Evolutionary conservation across 2,329 filamentous ascomycete species (phyloP), one percentile per base, ranked within the genome.

Genomic region (Fusarium continuum): DNA sequence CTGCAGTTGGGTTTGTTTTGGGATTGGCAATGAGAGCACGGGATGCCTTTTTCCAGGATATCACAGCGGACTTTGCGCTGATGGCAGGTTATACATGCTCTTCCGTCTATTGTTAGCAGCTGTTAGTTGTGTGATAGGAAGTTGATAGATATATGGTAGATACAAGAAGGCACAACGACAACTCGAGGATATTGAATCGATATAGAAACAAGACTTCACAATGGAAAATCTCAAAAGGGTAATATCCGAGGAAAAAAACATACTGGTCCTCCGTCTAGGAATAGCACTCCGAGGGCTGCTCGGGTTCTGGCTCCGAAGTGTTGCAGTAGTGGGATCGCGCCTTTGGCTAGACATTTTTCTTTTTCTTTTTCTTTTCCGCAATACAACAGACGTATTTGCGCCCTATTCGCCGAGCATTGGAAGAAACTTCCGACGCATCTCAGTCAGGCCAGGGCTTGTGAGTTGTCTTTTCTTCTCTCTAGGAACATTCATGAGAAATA

Each of bases 41-140:
- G 81, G 1, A 77, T 64, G 13, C 81, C 81, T 26, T 79, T 78
- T 17, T 74, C 64, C 50, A 80, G 75, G 38, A 82, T 78, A 70
- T 83, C 82, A 60, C 81, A 83, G 58, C 80, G 79, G 44, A 83
- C 78, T 68, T 83, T 83, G 53, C 81, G 78, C 44, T 77, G 78
- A 69, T 83, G 81, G 48, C 81, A 83, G 57, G 77, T 75, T 34
- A 80, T 70, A 56, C 81, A 83, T 29, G 82, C 82, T 59, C 72
- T 72, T 38, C 74, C 74, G 29, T 76, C 75, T 76, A 41, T 13
- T n/a, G n/a, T n/a, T n/a, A 14, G 8, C 16, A 38, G 25, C 19
- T 23, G 20, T 44, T 20, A 46, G 47, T 31, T 14, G 7, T n/a
- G n/a, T n/a, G n/a, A n/a, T n/a, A n/a, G n/a, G n/a, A n/a, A n/a